Evolutionary conservation across 768 basidiomycete species (phyloP).

Genomic region (Trametes cubensis): DNA sequence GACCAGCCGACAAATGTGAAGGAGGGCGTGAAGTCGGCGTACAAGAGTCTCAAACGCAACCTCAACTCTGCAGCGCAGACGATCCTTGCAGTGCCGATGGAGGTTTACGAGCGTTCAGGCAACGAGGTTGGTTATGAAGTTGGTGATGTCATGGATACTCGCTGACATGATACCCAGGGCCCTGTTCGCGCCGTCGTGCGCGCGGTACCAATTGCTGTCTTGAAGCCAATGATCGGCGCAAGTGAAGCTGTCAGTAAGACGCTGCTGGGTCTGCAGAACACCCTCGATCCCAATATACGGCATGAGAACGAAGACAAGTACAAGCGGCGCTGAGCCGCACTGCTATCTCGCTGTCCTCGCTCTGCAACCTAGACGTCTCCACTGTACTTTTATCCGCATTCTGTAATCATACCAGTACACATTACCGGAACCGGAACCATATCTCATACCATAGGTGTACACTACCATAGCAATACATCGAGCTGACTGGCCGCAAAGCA

Average conservation of each 20-base stretch:
- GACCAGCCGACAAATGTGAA: slow-evolving; percentile 82
- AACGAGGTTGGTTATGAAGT: slow-evolving; percentile 65
- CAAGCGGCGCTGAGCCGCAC: slow-evolving; percentile 63
- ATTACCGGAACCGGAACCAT: slow-evolving; percentile 13
- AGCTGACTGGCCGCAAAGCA: slow-evolving; percentile 19
- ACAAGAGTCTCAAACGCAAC: slow-evolving; percentile 83
- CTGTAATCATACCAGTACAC: slow-evolving; percentile 26
- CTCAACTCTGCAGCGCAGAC: slow-evolving; percentile 95
- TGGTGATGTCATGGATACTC: slow-evolving; percentile 1
- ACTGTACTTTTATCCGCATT: slow-evolving; percentile 22
- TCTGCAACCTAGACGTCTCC: slow-evolving; percentile 11
- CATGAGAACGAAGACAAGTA: slow-evolving; percentile 93
- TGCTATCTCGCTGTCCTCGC: neutral
- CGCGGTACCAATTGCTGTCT: slow-evolving; percentile 94
- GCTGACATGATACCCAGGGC: slow-evolving; percentile 53
- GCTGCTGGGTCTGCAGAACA: slow-evolving; percentile 88
- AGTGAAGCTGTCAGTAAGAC: slow-evolving; percentile 97
- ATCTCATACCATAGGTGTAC: slow-evolving; percentile 27
- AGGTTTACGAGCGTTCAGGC: slow-evolving; percentile 93
- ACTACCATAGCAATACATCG: slow-evolving; percentile 27
- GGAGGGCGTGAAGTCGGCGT: slow-evolving; percentile 92
- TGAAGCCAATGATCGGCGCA: slow-evolving; percentile 98
- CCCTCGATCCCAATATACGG: slow-evolving; percentile 82
- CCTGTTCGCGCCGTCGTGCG: slow-evolving; percentile 92
- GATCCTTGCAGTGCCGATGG: slow-evolving; percentile 98